These are phyloP conservation scores for Trichoderma sp. DNA, from an alignment of 2,329 filamentous ascomycete genomes.

Conservation along the genomic window DNA sequence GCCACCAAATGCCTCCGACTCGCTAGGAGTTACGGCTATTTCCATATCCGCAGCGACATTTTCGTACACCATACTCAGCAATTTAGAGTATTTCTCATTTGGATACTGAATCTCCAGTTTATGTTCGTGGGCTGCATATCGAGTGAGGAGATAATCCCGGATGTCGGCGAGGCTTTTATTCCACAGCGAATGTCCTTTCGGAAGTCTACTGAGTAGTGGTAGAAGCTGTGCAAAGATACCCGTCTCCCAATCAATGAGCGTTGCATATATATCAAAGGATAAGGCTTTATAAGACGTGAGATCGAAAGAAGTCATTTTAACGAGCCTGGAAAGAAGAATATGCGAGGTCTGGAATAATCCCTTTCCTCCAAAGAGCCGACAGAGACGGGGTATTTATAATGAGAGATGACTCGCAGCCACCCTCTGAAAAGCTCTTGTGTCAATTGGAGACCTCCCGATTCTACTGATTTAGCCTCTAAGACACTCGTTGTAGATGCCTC, in stretches of 20 bases:
- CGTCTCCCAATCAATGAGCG: constrained; percentile 73
- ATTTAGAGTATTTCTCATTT: constrained; percentile 55
- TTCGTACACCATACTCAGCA: constrained; percentile 52
- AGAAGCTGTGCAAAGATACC: constrained; percentile 58
- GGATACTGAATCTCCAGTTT: constrained; percentile 56
- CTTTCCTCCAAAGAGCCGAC: background rate
- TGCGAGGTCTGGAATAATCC: background rate
- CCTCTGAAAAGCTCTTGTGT: background rate
- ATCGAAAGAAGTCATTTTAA: constrained; percentile 12
- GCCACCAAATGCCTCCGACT: constrained; percentile 52
- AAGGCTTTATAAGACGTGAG: constrained; percentile 40
- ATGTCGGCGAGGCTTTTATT: constrained; percentile 43
- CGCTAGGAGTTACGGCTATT: constrained; percentile 35
- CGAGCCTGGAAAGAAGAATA: background rate
- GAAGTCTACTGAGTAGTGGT: constrained; percentile 40
- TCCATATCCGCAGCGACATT: constrained; percentile 46
- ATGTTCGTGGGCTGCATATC: constrained; percentile 48
- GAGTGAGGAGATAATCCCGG: constrained; percentile 26
- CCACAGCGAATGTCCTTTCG: constrained; percentile 9
- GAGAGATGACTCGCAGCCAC: background rate
- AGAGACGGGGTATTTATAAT: background rate
- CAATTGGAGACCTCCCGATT: background rate
- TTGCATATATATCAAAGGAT: constrained; percentile 77
- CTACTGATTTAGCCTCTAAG: background rate
- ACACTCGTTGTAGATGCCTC: background rate